Base-by-base conservation (phyloP, 495 filamentous ascomycete species). In the Talaromyces wortmannii region DNA sequence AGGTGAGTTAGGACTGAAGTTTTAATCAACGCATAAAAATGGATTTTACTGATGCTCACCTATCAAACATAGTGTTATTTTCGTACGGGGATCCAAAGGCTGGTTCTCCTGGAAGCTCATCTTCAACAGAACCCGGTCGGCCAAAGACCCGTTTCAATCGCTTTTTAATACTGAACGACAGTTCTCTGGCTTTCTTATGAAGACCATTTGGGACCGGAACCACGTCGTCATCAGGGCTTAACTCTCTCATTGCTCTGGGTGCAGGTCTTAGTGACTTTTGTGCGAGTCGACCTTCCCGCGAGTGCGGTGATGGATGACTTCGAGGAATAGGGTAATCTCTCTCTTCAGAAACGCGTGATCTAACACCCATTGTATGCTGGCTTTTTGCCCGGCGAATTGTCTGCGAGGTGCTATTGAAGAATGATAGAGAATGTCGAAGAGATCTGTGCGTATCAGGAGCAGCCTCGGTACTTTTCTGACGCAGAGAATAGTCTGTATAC, bases 71-170 rank as follows among this genome's bases (percentile, higher is more conserved):
- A 16, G 30, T 30, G 45, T 52, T 54, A 30, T 56, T 6, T 30
- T 51, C 45, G 17, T 50, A 43, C 10, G 40, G 48, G 3, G 54
- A 50, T 32, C 31, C 50, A 43, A 78, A 72, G 30, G 82, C 71
- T 52, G 79, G 76, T 53, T 84, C 80, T 18, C 58, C 68, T 13
- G 77, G 80, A 45, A 79, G 57, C 3, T 58, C 58, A 3, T 69
- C 53, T 11, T 70, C 63, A 10, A 69, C 67, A 4, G 72, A 60
- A 43, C 75, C 78, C 10, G 80, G 75, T 40, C 70, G 45, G 5
- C 75, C 72, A 57, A 88, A 84, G 5, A 89, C 72, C 42, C 70
- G 78, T 56, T 78, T 84, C 43, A 90, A 46, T 45, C 79, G 83
- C 42, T 76, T 76, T 59, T 82, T 88, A 59, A 90, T 71, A 1